Evolutionary conservation across 2,329 filamentous ascomycete genomes (phyloP), one percentile per base, ranked within the genome.

Genomic region (Penicillium fuscoglaucum): DNA sequence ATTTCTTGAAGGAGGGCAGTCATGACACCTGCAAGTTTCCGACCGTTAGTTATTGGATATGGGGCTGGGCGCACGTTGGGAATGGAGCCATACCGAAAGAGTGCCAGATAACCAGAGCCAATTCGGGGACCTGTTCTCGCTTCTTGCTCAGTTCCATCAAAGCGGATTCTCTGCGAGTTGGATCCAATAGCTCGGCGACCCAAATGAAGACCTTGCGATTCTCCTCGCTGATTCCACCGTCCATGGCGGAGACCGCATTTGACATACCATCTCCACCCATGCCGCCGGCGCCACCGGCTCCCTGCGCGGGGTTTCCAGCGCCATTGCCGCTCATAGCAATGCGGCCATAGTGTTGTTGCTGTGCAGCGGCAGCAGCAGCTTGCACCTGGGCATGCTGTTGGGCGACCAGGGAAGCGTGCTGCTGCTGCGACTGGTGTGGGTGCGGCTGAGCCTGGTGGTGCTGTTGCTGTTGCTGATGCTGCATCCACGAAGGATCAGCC

Each of bases 91-190:
- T 85, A 96, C 93, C 95, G 72, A 97, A 98, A 4, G 93, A 98
- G 77, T 99, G 95, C 95, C 95, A 99, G 61, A 99, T 82, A 61
- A 99, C 96, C 69, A 99, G 81, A 47, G 95, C 95, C 59, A 99
- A 82, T 79, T 99, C 95, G 0, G 95, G 93, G 17, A 99, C 95
- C 77, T 98, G 95, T 78, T 99, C 95, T 57, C 95, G 84, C 84
- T 99, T 99, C 83, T 99, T 99, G 80, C 93, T 98, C 52, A 99
- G 83, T 77, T 99, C 95, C 71, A 99, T 83, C 55, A 99, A 83
- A 50, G 95, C 95, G 5, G 91, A 88, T 80, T 98, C 95, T 62
- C 95, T 86, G 29, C 92, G 93, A 68, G 84, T 87, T 64, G 93
- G 90, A 74, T 92, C 93, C 72, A 98, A 84, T 58, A 97, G 83